These are phyloP conservation scores for Marchantia paleacea DNA, from an alignment of 225 moss, liverwort and hornwort species.

Conservation along the genomic window DNA sequence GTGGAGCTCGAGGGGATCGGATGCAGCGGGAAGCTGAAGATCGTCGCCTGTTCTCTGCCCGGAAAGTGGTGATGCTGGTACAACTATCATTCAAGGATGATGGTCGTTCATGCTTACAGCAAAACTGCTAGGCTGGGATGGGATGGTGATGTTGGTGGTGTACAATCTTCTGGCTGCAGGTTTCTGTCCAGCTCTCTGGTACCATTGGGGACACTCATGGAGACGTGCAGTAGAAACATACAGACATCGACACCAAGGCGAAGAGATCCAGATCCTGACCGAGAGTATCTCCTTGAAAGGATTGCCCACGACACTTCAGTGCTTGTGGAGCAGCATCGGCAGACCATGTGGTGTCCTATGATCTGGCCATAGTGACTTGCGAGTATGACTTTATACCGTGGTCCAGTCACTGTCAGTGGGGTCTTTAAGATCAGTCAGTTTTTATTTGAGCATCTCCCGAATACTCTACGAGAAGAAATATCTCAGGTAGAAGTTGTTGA, in stretches of 20 bases:
- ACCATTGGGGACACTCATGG: background rate
- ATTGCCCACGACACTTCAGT: background rate
- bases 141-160: background rate
- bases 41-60: background rate
- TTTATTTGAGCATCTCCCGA: background rate
- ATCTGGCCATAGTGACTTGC: background rate
- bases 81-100: background rate
- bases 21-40: background rate
- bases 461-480: background rate
- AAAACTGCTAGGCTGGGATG: too few species aligned
- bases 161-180: background rate
- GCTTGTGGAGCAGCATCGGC: background rate
- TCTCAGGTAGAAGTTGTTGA: conserved; percentile 3
- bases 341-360: background rate
- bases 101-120: background rate
- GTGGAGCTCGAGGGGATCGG: background rate
- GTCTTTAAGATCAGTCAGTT: background rate
- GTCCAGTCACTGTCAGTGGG: background rate
- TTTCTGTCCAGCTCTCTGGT: background rate
- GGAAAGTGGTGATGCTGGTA: background rate
- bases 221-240: background rate
- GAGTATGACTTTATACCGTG: background rate
- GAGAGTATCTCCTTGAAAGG: background rate
- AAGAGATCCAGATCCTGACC: background rate
- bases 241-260: background rate